Percentiles rank a stretch among this genome's conserved stretches.
Evolutionary conservation across 768 basidiomycete species (phyloP).

Genomic region (Amanita molliuscula): DNA sequence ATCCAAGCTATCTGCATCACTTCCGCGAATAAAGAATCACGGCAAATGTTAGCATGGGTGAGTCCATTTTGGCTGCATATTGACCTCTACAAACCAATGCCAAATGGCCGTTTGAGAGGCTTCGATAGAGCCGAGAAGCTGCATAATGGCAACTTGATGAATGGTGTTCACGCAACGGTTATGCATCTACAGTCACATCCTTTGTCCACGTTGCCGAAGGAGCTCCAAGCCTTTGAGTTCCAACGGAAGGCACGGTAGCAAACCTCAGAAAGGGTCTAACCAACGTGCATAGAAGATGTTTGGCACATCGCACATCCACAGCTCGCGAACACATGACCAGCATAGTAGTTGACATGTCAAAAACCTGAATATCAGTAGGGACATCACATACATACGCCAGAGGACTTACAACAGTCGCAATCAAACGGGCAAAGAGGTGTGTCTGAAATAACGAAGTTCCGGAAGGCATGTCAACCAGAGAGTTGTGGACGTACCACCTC

Average conservation of each 20-base stretch:
- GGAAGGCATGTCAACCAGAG: constrained; percentile 12
- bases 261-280: too few species aligned
- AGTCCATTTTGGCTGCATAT: constrained; percentile 47
- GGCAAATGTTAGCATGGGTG: neutral
- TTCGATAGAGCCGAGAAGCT: constrained; percentile 45
- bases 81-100: constrained; percentile 46
- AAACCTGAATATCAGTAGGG: constrained; percentile 12
- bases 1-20: neutral
- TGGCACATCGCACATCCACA: neutral
- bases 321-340: neutral
- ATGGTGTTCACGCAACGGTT: neutral
- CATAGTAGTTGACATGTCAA: constrained; percentile 6
- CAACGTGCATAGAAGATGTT: too few species aligned
- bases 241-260: neutral
- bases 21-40: neutral
- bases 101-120: constrained; percentile 31
- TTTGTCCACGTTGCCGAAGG: neutral
- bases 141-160: neutral
- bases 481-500: constrained; percentile 50
- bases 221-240: neutral
- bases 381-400: neutral
- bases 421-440: constrained; percentile 84
- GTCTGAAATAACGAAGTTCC: constrained; percentile 25
- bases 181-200: too few species aligned
- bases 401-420: constrained; percentile 70